Conservation (phyloP, 2,329 filamentous ascomycete species). For the Aspergillus jensenii region DNA sequence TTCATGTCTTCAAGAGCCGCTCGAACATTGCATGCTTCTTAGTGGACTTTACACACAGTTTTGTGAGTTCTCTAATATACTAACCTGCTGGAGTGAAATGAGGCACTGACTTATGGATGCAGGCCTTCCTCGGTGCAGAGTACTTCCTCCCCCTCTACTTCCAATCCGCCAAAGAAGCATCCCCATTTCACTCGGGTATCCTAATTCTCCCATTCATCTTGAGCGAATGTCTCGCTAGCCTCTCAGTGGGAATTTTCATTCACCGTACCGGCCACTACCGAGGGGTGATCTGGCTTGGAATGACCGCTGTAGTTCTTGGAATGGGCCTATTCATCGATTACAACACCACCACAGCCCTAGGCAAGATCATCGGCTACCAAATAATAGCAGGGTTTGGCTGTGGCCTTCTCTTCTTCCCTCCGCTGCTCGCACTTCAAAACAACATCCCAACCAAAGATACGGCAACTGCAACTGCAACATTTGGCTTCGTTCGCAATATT, state of each 20-base stretch:
- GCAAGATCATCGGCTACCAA: constrained; percentile 49
- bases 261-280: constrained; percentile 52
- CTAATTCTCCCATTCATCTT: constrained; percentile 63
- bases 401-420: constrained; percentile 55
- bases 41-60: constrained; percentile 50
- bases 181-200: constrained; percentile 58
- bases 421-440: constrained; percentile 58
- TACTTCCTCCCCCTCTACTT: constrained; percentile 76
- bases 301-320: constrained; percentile 45
- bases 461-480: constrained; percentile 53
- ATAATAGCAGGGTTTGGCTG: constrained; percentile 53
- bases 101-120: constrained; percentile 16
- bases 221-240: constrained; percentile 45
- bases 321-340: constrained; percentile 50
- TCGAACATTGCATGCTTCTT: constrained; percentile 60
- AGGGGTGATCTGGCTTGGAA: constrained; percentile 48
- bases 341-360: constrained; percentile 35
- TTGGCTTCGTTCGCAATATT: constrained; percentile 63
- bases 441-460: constrained; percentile 50
- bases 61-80: constrained; percentile 27
- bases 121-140: constrained; percentile 63
- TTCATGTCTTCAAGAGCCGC: constrained; percentile 57
- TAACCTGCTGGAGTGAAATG: neutral
- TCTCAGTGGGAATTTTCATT: constrained; percentile 50
- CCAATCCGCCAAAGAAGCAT: constrained; percentile 64